Evolutionary conservation across 371 early-diverging fungal species (phyloP), one percentile per base, ranked within the genome.

Genomic region (Lichtheimia hyalospora): DNA sequence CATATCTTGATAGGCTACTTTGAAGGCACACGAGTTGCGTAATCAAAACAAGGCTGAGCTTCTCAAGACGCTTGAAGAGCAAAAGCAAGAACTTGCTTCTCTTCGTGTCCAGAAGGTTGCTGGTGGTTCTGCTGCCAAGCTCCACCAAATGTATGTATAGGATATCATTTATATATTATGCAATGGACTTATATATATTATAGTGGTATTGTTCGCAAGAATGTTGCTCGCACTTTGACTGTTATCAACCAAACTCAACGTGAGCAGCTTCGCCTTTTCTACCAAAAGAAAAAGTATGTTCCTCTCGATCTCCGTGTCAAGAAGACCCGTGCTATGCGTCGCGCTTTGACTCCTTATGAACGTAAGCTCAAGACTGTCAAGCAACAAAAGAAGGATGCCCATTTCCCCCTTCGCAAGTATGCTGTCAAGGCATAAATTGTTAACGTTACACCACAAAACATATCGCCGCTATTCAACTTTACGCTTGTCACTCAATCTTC

Each of bases 301-400:
- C 97, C 96, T 64, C 80, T 92, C 64, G 96, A 96, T 75, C 88
- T 97, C 80, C 92, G 96, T 68, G 81, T 77, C 79, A 97, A 97
- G 92, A 92, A 92, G 91, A 97, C 96, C 67, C 92, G 97, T 69
- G 97, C 97, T 65, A 90, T 96, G 81, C 95, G 97, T 61, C 92
- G 96, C 67, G 89, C 89, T 61, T 82, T 97, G 81, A 93, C 95
- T 81, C 73, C 79, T 70, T 58, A 69, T 64, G 93, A 95, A 82
- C 74, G 74, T 52, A 68, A 82, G 60, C 65, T 70, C 69, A 90
- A 87, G 88, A 89, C 89, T 52, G 67, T 85, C 58, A 85, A 85
- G 80, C 88, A 92, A 77, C 73, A 77, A 63, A 94, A 95, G 92
- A 88, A 88, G 85, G 84, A 71, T 53, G 70, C 63, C 51, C 89